phyloP scores from a whole-genome alignment of 2,329 filamentous ascomycete species.

The Aotearoamyces nothofagi region DNA sequence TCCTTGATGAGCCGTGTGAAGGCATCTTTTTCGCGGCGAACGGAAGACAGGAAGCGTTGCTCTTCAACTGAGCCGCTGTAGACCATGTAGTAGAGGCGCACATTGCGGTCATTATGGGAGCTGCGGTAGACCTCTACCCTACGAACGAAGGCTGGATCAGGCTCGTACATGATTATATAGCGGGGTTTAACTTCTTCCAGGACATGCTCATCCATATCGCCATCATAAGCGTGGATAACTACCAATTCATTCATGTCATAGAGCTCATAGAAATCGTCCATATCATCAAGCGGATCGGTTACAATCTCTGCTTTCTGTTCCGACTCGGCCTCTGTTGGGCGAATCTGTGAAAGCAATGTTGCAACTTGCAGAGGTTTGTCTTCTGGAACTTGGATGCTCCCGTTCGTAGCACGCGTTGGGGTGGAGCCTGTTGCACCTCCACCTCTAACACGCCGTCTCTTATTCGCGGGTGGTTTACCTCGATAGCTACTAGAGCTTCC shows the following conservation, averaged over 20 bases:
- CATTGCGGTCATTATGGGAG: conserved; percentile 77
- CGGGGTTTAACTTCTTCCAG: conserved; percentile 85
- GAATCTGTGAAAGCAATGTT: conserved; percentile 66
- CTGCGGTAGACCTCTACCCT: conserved; percentile 92
- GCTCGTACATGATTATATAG: conserved; percentile 98
- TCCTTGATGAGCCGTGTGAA: conserved; percentile 94
- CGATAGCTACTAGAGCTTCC: conserved; percentile 26
- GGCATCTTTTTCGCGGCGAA: conserved; percentile 89
- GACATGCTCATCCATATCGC: conserved; percentile 92
- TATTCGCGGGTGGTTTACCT: conserved; percentile 61
- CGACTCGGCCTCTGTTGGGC: conserved; percentile 64
- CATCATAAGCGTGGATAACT: conserved; percentile 84
- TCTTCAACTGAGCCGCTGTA: conserved; percentile 93
- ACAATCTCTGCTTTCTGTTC: conserved; percentile 62
- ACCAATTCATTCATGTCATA: conserved; percentile 85
- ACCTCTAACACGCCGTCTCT: conserved; percentile 71
- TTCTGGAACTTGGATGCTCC: conserved; percentile 61
- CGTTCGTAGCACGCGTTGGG: conserved; percentile 51
- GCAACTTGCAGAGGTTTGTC: conserved; percentile 75
- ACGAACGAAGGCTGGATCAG: conserved; percentile 85
- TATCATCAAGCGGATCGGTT: conserved; percentile 70
- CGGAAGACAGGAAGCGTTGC: conserved; percentile 76
- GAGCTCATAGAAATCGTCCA: conserved; percentile 84
- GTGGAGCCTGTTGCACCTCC: conserved; percentile 46
- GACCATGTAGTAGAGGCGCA: conserved; percentile 93